Percentiles rank a stretch among this genome's conserved stretches.
Conservation (phyloP, 2,329 filamentous ascomycete genomes). For the Zymoseptoria ardabiliae region DNA sequence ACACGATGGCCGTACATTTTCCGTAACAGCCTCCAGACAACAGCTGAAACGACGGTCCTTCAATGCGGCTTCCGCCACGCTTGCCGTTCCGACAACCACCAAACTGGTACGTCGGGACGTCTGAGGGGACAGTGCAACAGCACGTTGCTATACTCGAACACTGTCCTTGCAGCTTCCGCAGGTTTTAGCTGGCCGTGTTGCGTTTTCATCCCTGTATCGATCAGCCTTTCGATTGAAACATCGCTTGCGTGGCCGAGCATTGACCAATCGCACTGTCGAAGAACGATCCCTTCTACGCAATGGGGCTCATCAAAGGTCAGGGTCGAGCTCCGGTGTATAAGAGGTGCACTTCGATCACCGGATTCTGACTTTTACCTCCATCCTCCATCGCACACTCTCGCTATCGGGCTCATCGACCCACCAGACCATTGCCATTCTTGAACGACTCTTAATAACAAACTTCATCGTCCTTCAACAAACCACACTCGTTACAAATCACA, state of each 20-base stretch:
- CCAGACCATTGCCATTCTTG: not conserved
- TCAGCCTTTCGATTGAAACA: not conserved
- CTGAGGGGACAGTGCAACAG: not conserved
- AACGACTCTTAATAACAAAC: not conserved
- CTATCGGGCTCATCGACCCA: not conserved
- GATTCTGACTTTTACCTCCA: not conserved
- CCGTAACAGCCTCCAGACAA: not conserved
- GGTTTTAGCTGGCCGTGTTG: not conserved
- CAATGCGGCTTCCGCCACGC: not conserved
- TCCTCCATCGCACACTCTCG: not conserved
- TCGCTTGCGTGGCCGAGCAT: not conserved
- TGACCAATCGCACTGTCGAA: not conserved
- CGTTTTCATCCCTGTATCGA: not conserved
- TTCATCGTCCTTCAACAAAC: not conserved
- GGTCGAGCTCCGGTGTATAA: not conserved
- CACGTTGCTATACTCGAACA: not conserved
- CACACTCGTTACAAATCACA: not conserved
- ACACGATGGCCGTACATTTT: not conserved
- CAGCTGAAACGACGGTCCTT: not conserved
- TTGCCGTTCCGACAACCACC: not conserved
- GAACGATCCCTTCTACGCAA: not conserved
- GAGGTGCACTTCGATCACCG: not conserved
- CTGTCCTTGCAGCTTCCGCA: not conserved
- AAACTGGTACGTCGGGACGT: not conserved
- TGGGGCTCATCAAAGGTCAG: not conserved